Evolutionary conservation across 257 asterid genomes (phyloP), one percentile per base, ranked within the genome.

Genomic region (Parsonsia alboflavescens): DNA sequence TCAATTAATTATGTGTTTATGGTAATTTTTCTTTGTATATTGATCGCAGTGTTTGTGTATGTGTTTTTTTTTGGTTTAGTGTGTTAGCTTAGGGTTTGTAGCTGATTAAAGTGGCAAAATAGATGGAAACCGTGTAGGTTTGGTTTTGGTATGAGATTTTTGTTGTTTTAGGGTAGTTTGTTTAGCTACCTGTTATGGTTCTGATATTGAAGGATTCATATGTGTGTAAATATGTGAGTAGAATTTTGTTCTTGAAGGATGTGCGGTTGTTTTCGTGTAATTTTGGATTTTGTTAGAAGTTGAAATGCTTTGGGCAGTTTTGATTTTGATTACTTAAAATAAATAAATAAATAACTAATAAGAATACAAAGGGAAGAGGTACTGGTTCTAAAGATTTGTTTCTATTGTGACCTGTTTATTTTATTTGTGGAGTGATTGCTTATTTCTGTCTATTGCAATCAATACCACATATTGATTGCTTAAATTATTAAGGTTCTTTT

Each of bases 21-120:
- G 19, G 73, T 22, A 21, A 65, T 50, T 71, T 53, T 53, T 10
- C 5, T 70, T 36, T 44, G 5, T 42, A 11, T 54, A 9, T 15
- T 50, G 44, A 13, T 69, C 39, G 56, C 11, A 5, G 72, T 56
- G 72, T 12, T n/a, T 57, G n/a, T 45, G 28, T 66, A 6, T 33
- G 19, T 63, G 26, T 33, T 26, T 52, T 49, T 3, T 6, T 12
- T 5, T 33, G n/a, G 22, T 50, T 71, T 53, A 8, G 2, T 2
- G 12, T 10, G 5, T 44, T 19, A 49, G 59, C 64, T 73, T 73
- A 74, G 73, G 82, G 61, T 52, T 73, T 46, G 48, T 44, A 68
- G 70, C 70, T 76, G 70, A 21, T 50, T 48, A 6, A 8, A 39
- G 57, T 39, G 30, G 28, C 24, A 61, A 45, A 44, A 49, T 44